These are phyloP conservation scores for Emergomyces pasteurianus DNA, from an alignment of 2,329 filamentous ascomycete species.

Conservation along the genomic window DNA sequence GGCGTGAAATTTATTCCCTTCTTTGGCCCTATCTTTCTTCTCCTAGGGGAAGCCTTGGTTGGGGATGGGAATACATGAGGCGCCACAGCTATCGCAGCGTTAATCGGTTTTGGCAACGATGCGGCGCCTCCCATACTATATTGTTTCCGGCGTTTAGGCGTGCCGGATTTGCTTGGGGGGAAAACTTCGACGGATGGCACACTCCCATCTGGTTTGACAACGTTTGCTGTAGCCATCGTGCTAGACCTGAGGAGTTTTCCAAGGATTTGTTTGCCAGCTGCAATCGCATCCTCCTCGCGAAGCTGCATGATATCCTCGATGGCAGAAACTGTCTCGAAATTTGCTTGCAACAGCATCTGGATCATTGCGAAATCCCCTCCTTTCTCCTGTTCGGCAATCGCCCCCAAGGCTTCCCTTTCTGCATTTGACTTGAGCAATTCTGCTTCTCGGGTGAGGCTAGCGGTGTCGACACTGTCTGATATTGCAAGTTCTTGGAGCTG, in stretches of 20 bases:
- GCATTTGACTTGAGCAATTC: conserved; percentile 76
- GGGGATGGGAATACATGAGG: conserved; percentile 44
- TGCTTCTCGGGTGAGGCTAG: conserved; percentile 65
- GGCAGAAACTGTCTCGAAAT: conserved; percentile 81
- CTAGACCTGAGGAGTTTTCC: conserved; percentile 67
- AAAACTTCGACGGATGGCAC: conserved; percentile 42
- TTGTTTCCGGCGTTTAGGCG: conserved; percentile 59
- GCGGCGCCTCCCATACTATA: conserved; percentile 28
- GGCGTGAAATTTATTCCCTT: conserved; percentile 76
- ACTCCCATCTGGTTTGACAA: conserved; percentile 80
- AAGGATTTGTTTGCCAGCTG: conserved; percentile 66
- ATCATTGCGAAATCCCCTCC: conserved; percentile 63
- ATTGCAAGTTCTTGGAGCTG: conserved; percentile 63
- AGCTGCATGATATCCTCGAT: conserved; percentile 71
- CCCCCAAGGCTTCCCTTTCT: conserved; percentile 63
- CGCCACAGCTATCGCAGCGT: conserved; percentile 21
- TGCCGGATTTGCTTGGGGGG: conserved; percentile 59
- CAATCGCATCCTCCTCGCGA: conserved; percentile 70
- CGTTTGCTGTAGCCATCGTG: conserved; percentile 60
- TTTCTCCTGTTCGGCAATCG: conserved; percentile 75
- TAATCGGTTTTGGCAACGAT: conserved; percentile 15
- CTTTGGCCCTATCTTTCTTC: conserved; percentile 53
- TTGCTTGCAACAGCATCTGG: conserved; percentile 74
- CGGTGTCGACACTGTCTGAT: conserved; percentile 54
- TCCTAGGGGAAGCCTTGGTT: conserved; percentile 65